Percentiles rank a stretch among this genome's conserved stretches.
These are phyloP conservation scores for Chlorella sorokiniana DNA, from an alignment of 139 green algal species.

Conservation along the genomic window DNA sequence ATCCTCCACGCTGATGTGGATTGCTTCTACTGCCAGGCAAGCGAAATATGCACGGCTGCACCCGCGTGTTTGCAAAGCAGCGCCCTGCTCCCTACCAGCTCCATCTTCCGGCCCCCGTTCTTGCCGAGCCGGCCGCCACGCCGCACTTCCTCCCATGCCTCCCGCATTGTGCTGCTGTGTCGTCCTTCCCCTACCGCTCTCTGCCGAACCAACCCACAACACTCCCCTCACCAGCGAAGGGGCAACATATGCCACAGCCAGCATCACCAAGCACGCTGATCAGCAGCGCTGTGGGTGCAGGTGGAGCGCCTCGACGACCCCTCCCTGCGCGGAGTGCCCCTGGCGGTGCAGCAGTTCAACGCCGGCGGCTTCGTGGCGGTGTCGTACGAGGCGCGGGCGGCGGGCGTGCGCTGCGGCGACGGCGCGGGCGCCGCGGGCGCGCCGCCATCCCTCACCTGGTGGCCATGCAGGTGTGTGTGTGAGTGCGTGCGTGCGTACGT, in stretches of 20 bases:
- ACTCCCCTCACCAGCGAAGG: no score
- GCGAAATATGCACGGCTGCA: not conserved
- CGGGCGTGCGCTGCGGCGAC: conserved; percentile 63
- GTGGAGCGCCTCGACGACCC: conserved; percentile 68
- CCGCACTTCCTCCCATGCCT: not conserved
- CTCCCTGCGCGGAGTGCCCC: conserved; percentile 43
- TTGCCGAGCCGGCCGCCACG: no score
- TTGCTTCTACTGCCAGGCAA: conserved; percentile 62
- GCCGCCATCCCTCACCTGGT: conserved; percentile 43
- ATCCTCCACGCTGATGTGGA: conserved; percentile 53
- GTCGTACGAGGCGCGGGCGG: conserved; percentile 65
- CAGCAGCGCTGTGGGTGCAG: conserved; percentile 27
- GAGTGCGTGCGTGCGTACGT: not conserved
- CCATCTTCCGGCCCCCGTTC: no score
- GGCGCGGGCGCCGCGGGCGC: conserved; percentile 57
- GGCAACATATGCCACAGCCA: no score
- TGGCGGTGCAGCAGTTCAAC: conserved; percentile 74
- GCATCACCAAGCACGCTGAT: not conserved
- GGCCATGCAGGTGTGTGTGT: not conserved
- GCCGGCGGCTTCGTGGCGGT: conserved; percentile 71
- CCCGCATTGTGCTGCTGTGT: not conserved
- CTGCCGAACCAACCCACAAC: no score
- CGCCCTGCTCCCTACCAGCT: no score
- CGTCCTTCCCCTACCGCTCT: no score
- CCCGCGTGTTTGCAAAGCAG: not conserved